Percentiles rank a stretch among this genome's conserved stretches.
Evolutionary conservation across 169 alveolate species (phyloP).

Genomic region (Eimeria maxima): DNA sequence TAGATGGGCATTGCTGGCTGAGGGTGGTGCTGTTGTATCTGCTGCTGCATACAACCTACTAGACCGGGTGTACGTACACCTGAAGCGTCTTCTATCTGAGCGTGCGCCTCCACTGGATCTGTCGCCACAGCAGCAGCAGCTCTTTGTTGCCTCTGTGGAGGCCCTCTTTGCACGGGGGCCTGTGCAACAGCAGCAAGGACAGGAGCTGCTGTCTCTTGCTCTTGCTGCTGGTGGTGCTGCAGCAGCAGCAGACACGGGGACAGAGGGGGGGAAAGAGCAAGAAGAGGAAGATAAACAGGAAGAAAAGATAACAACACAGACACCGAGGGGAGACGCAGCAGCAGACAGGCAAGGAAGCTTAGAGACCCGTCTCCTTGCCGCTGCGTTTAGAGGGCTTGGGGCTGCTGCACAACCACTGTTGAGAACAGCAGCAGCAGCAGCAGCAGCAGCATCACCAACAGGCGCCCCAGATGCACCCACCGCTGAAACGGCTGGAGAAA

Average conservation of each 20-base stretch:
- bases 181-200: constrained; percentile 26
- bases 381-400: constrained; percentile 35
- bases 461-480: background rate
- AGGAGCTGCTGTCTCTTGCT: constrained; percentile 12
- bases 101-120: background rate
- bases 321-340: background rate
- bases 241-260: background rate
- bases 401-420: background rate
- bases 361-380: background rate
- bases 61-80: background rate
- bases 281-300: background rate
- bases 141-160: background rate
- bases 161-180: background rate
- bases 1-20: background rate
- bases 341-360: background rate
- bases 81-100: background rate
- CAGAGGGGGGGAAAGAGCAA: background rate
- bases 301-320: background rate
- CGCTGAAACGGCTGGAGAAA: background rate
- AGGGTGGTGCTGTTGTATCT: background rate
- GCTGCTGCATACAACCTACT: constrained; percentile 11
- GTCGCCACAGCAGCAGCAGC: constrained; percentile 47
- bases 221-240: background rate
- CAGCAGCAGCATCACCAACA: constrained; percentile 44
- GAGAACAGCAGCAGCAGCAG: background rate